Base-by-base conservation (phyloP, 140 eudicot species). In the Bidens hawaiensis region DNA sequence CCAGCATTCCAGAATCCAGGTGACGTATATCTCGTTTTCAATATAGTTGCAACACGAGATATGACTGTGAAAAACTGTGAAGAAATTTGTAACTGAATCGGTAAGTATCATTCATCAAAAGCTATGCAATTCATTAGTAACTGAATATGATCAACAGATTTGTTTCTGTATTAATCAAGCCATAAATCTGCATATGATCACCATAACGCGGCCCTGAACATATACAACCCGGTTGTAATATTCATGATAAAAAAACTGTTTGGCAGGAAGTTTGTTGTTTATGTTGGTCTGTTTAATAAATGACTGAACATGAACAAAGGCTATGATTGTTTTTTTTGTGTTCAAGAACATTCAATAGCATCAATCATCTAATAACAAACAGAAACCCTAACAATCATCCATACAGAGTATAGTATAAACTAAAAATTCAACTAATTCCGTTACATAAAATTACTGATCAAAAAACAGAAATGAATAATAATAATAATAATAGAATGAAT, bases 1-100 rank as follows among this genome's bases (percentile, higher is more conserved):
- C 99, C 99, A 25, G 94, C 88, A 54, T 50, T 76, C 93, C 96
- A 86, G 73, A 81, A 88, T 54, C 95, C 96, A 0, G 87, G 94
- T 6, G 95, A 72, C 16, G 99, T 85, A 84, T 88, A 85, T 72
- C 99, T 79, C 0, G 99, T 81, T 70, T 86, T 85, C 67, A 93
- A 76, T 28, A 93, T 62, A 15, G 95, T 85, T 59, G 95, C 95
- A 65, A 89, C 97, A 24, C 97, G 89, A 57, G 93, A 80, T 54
- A 89, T 74, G 28, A 67, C 89, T 0, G 87, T 41, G 65, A 85
- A 89, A 47, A 89, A 85, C 97, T 85, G 95, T 62, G 72, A 49
- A 22, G 72, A 49, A 22, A 60, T 54, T 8, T 18, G 56, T 19
- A 47, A 33, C 14, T 27, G 21, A 7, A 58, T 18, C 4, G 0